phyloP scores from a whole-genome alignment of 257 asterid genomes.

The Capsicum rhomboideum region DNA sequence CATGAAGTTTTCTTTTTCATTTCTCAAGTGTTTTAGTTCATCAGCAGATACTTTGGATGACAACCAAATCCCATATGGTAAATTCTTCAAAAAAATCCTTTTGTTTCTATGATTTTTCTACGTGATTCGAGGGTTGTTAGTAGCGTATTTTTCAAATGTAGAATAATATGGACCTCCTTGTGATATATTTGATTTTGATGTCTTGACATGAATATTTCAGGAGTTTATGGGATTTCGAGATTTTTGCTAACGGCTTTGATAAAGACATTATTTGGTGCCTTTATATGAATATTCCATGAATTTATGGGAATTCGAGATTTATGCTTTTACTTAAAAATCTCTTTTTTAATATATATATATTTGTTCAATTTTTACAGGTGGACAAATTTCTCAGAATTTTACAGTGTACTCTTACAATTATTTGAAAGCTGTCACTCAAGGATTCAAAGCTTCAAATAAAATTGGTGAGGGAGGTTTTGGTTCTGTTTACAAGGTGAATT shows the following conservation, averaged over 20 bases:
- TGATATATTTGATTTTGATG: too few species aligned
- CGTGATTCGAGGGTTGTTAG: too few species aligned
- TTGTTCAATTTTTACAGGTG: constrained; percentile 14
- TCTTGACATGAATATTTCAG: too few species aligned
- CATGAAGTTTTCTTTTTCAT: constrained; percentile 23
- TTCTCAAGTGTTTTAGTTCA: constrained; percentile 29
- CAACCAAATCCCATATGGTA: constrained; percentile 1
- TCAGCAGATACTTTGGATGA: background rate
- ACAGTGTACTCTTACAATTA: constrained; percentile 42
- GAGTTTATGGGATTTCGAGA: too few species aligned
- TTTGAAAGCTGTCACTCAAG: constrained; percentile 50
- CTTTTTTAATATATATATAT: background rate
- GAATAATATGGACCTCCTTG: too few species aligned
- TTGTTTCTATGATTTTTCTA: too few species aligned
- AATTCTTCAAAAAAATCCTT: background rate
- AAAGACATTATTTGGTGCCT: too few species aligned
- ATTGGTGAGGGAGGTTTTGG: constrained; percentile 77
- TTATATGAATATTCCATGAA: too few species aligned
- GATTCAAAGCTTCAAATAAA: constrained; percentile 45
- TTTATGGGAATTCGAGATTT: too few species aligned
- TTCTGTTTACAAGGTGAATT: constrained; percentile 55
- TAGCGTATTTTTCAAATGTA: too few species aligned
- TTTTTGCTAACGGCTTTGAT: too few species aligned
- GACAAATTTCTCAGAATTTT: constrained; percentile 16
- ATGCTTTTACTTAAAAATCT: background rate